Evolutionary conservation across 164 flowering plant genomes (phyloP).

Genomic region (Paratinospora sagittata): DNA sequence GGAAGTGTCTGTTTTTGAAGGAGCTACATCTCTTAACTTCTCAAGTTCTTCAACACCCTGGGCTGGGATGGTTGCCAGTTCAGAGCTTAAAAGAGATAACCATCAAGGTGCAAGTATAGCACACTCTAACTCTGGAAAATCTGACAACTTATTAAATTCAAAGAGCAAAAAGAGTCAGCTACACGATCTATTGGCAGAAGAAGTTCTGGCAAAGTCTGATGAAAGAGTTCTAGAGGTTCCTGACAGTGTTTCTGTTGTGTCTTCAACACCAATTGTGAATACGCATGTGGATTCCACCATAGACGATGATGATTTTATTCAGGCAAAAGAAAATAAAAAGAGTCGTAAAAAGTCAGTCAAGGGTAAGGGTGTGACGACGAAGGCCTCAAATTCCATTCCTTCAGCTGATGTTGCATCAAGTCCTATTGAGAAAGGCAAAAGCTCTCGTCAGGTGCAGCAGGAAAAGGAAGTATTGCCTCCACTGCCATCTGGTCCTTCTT

Average conservation of each 20-base stretch:
- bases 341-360: conserved; percentile 85
- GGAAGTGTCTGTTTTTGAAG: conserved; percentile 42
- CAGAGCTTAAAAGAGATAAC: conserved; percentile 50
- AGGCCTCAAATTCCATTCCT: conserved; percentile 30
- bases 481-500: conserved; percentile 82
- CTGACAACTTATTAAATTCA: conserved; percentile 22
- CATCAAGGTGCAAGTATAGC: conserved; percentile 25
- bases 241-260: conserved; percentile 21
- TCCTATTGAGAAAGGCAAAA: conserved; percentile 62
- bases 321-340: conserved; percentile 90
- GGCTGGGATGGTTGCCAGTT: conserved; percentile 56
- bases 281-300: conserved; percentile 25
- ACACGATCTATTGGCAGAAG: conserved; percentile 71
- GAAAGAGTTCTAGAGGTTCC: conserved; percentile 33
- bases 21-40: conserved; percentile 30
- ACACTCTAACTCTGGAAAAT: conserved; percentile 25
- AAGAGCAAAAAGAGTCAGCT: conserved; percentile 64
- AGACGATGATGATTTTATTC: conserved; percentile 65
- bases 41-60: conserved; percentile 51
- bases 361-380: conserved; percentile 51
- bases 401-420: conserved; percentile 46
- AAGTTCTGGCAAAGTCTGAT: conserved; percentile 49
- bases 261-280: conserved; percentile 17
- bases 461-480: conserved; percentile 72
- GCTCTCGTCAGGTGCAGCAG: conserved; percentile 47